Percentiles rank a stretch among this genome's conserved stretches.
Evolutionary conservation across 345 rosid genomes (phyloP).

Genomic region (Hibiscus tridactylites): DNA sequence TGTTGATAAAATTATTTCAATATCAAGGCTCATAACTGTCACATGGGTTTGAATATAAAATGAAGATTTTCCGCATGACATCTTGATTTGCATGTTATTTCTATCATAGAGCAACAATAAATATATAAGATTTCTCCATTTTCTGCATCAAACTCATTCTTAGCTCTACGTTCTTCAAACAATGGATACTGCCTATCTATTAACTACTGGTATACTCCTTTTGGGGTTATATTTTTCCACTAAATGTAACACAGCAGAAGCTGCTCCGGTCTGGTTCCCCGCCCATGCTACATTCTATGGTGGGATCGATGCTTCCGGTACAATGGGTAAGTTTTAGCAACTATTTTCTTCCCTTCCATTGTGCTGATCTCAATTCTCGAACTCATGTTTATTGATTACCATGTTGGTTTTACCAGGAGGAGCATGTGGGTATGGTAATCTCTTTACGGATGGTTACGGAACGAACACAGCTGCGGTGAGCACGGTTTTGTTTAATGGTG

Average conservation of each 20-base stretch:
- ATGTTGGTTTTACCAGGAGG: slow-evolving; percentile 38
- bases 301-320: slow-evolving; percentile 51
- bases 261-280: slow-evolving; percentile 30
- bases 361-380: not conserved
- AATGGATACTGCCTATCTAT: slow-evolving; percentile 23
- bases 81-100: too few relatives aligned
- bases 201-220: slow-evolving; percentile 11
- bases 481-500: slow-evolving; percentile 54
- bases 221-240: slow-evolving; percentile 21
- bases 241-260: slow-evolving; percentile 18
- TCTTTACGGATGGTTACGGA: slow-evolving; percentile 57
- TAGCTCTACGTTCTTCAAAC: not conserved
- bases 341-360: not conserved
- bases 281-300: slow-evolving; percentile 67
- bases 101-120: slow-evolving; percentile 20
- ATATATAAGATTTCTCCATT: slow-evolving; percentile 19
- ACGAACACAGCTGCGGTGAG: slow-evolving; percentile 59
- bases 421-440: slow-evolving; percentile 74
- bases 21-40: too few relatives aligned
- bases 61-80: too few relatives aligned
- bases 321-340: slow-evolving; percentile 38
- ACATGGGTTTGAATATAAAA: too few relatives aligned
- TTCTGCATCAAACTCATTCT: not conserved
- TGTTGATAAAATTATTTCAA: too few relatives aligned
- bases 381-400: not conserved